Evolutionary conservation across 2,329 filamentous ascomycete genomes (phyloP).

Genomic region (Metarhizium sp.): DNA sequence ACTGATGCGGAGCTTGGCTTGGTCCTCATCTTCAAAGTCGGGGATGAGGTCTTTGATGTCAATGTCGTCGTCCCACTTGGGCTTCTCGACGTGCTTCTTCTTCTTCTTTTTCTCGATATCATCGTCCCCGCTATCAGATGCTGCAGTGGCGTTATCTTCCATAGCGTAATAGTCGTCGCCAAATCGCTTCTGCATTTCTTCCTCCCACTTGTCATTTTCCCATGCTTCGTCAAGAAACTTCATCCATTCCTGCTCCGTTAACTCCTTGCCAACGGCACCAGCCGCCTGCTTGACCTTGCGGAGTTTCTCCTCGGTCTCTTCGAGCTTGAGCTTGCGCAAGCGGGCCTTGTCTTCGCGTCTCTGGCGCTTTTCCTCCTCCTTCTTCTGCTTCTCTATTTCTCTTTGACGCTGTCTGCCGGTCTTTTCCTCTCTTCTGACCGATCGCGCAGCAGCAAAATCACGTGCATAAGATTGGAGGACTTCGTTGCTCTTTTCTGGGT

Average conservation of each 20-base stretch:
- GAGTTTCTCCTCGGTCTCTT: conserved; percentile 82
- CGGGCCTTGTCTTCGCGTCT: conserved; percentile 74
- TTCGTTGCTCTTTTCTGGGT: conserved; percentile 81
- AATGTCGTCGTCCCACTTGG: conserved; percentile 90
- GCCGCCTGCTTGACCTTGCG: conserved; percentile 83
- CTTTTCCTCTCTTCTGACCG: conserved; percentile 75
- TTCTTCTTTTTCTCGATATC: conserved; percentile 46
- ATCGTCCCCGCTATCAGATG: conserved; percentile 53
- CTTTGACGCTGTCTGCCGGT: conserved; percentile 68
- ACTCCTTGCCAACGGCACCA: conserved; percentile 58
- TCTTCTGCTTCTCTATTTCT: conserved; percentile 66
- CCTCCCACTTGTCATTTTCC: conserved; percentile 84
- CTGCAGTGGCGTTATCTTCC: conserved; percentile 53
- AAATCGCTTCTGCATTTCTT: conserved; percentile 81
- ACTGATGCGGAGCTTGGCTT: conserved; percentile 37
- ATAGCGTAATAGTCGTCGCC: conserved; percentile 85
- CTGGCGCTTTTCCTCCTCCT: conserved; percentile 68
- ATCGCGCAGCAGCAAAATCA: conserved; percentile 72
- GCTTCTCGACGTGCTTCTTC: conserved; percentile 42
- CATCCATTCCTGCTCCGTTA: conserved; percentile 72
- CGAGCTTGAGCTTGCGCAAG: conserved; percentile 78
- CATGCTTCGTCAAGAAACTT: conserved; percentile 79
- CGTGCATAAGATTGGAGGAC: conserved; percentile 80
- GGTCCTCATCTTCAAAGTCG: conserved; percentile 64
- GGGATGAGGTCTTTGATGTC: conserved; percentile 89